These are phyloP conservation scores for Phytophthora nicotianae DNA, from an alignment of 352 stramenopile genomes.

Conservation along the genomic window DNA sequence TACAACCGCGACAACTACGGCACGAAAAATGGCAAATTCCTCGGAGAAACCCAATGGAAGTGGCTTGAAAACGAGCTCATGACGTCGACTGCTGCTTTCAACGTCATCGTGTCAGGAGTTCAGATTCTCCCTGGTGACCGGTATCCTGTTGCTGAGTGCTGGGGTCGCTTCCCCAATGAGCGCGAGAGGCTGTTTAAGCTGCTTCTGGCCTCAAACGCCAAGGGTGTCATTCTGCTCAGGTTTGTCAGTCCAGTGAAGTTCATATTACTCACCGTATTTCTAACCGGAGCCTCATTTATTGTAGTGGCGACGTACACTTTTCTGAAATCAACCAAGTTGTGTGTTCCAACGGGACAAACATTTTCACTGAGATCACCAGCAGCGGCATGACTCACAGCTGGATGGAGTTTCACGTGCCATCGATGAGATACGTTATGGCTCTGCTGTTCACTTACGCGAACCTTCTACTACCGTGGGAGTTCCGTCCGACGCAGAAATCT, in stretches of 20 bases:
- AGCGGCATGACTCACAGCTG: slow-evolving; percentile 95
- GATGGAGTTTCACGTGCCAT: slow-evolving; percentile 78
- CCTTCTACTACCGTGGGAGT: slow-evolving; percentile 79
- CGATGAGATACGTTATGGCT: slow-evolving; percentile 58
- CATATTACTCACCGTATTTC: background rate
- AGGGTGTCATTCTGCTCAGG: slow-evolving; percentile 90
- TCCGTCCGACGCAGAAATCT: slow-evolving; percentile 58
- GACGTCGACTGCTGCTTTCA: slow-evolving; percentile 86
- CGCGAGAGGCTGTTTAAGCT: slow-evolving; percentile 84
- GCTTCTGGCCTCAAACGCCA: slow-evolving; percentile 83
- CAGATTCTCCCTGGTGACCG: slow-evolving; percentile 87
- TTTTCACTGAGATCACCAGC: slow-evolving; percentile 89
- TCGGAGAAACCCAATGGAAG: slow-evolving; percentile 80
- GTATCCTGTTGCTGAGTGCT: slow-evolving; percentile 88
- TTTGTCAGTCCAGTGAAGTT: slow-evolving; percentile 25
- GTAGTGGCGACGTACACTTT: slow-evolving; percentile 93
- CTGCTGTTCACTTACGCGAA: slow-evolving; percentile 77
- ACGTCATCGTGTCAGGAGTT: slow-evolving; percentile 93
- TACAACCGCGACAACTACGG: slow-evolving; percentile 85
- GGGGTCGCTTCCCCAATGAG: slow-evolving; percentile 86
- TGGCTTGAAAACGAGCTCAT: slow-evolving; percentile 87
- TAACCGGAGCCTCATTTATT: slow-evolving; percentile 34
- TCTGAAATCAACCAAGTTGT: slow-evolving; percentile 92
- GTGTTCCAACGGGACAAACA: slow-evolving; percentile 70
- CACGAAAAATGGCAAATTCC: slow-evolving; percentile 64